Evolutionary conservation across 139 green algal species (phyloP).

Genomic region (Ostreobium quekettii): DNA sequence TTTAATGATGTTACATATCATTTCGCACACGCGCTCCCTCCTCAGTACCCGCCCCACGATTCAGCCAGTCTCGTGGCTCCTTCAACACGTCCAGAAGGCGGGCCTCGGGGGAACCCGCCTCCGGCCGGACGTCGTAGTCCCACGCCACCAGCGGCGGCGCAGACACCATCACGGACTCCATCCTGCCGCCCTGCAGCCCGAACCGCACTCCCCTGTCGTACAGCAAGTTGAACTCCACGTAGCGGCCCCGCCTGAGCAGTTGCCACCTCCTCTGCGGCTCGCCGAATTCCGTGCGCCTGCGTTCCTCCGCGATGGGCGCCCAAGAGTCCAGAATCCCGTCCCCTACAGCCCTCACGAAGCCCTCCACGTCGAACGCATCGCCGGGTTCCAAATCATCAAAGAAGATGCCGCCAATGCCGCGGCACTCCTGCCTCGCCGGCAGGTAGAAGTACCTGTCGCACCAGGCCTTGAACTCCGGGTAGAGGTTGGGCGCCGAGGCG

Average conservation of each 20-base stretch:
- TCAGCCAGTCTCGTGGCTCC: constrained; percentile 53
- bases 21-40: no score
- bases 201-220: constrained; percentile 92
- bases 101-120: constrained; percentile 47
- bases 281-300: constrained; percentile 34
- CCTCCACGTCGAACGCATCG: constrained; percentile 39
- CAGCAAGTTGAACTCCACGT: constrained; percentile 98
- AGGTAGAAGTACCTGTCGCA: constrained; percentile 99
- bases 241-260: constrained; percentile 69
- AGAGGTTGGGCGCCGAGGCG: constrained; percentile 55
- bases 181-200: constrained; percentile 71
- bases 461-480: constrained; percentile 75
- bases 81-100: constrained; percentile 56
- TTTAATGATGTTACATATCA: no score
- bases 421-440: constrained; percentile 81
- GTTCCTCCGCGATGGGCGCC: constrained; percentile 51
- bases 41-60: not conserved
- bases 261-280: constrained; percentile 85
- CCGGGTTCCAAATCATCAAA: constrained; percentile 81
- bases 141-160: constrained; percentile 78
- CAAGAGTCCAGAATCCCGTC: constrained; percentile 64
- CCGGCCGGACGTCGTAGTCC: constrained; percentile 67
- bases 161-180: constrained; percentile 95
- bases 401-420: constrained; percentile 92
- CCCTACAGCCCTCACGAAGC: constrained; percentile 39